Conservation (phyloP, 176 grass and related monocot genomes). For the Ampelocalamus luodianensis region DNA sequence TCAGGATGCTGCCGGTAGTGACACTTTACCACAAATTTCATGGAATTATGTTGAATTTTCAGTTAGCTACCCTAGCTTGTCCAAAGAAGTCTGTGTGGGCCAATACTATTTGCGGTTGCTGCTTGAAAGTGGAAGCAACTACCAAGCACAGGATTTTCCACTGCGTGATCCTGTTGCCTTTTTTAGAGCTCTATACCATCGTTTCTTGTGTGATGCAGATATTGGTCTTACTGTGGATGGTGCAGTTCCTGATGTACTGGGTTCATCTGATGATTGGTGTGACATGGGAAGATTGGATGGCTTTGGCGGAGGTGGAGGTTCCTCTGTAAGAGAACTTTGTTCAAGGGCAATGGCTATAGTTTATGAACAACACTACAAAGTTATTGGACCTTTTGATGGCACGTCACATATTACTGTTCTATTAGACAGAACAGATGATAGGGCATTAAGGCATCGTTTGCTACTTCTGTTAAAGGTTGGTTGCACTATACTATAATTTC, state of each 20-base stretch:
- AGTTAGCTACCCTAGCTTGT: conserved; percentile 91
- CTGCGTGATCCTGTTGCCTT: conserved; percentile 95
- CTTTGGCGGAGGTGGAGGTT: conserved; percentile 97
- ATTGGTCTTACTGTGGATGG: conserved; percentile 97
- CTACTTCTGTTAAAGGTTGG: conserved; percentile 81
- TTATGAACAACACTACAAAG: conserved; percentile 93
- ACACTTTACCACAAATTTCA: conserved; percentile 84
- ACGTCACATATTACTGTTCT: conserved; percentile 94
- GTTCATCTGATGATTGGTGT: conserved; percentile 99
- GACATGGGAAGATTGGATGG: conserved; percentile 99
- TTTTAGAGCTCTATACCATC: conserved; percentile 96
- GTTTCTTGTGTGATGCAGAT: conserved; percentile 97
- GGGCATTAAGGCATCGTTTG: conserved; percentile 83
- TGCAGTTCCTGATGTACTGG: conserved; percentile 95
- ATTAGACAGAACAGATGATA: conserved; percentile 96
- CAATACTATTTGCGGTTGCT: conserved; percentile 93
- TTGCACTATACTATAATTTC: conserved; percentile 26
- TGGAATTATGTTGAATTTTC: conserved; percentile 99
- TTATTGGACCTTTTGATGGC: conserved; percentile 95
- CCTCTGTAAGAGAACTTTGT: conserved; percentile 94
- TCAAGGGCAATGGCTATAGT: conserved; percentile 99
- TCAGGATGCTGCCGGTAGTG: conserved; percentile 62
- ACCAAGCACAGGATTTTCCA: conserved; percentile 79
- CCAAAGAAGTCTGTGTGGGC: conserved; percentile 97
- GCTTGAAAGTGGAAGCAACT: conserved; percentile 91